Percentiles rank a stretch among this genome's conserved stretches.
These are phyloP conservation scores for Ascochyta lentis DNA, from an alignment of 2,329 filamentous ascomycete genomes.

Conservation along the genomic window DNA sequence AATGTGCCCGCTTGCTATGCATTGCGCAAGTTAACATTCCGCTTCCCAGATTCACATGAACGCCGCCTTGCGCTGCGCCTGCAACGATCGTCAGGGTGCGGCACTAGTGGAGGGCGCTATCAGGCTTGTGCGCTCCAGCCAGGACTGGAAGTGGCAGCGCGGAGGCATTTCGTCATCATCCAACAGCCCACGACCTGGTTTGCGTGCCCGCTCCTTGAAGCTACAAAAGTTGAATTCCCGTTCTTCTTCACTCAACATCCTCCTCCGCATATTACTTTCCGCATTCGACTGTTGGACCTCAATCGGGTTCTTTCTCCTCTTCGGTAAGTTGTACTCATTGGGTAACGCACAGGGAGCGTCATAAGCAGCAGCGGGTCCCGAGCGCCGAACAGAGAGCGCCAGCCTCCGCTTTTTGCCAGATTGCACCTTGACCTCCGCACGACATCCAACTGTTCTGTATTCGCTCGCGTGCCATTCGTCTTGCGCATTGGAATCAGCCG, in stretches of 20 bases:
- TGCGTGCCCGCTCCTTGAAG: constrained; percentile 32
- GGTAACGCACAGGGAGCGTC: constrained; percentile 36
- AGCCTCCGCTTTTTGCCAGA: constrained; percentile 46
- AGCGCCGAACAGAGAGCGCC: constrained; percentile 31
- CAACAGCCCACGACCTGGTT: constrained; percentile 39
- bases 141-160: constrained; percentile 26
- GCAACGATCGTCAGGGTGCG: constrained; percentile 39
- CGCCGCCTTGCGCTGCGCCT: constrained; percentile 18
- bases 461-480: constrained; percentile 18
- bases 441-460: constrained; percentile 22
- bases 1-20: neutral
- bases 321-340: constrained; percentile 37
- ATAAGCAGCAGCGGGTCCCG: constrained; percentile 38
- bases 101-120: constrained; percentile 22
- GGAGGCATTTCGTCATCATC: constrained; percentile 47
- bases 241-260: constrained; percentile 14
- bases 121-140: constrained; percentile 31
- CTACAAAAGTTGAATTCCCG: constrained; percentile 31
- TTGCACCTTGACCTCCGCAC: constrained; percentile 35
- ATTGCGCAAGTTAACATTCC: neutral
- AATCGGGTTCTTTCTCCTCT: constrained; percentile 22
- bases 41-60: constrained; percentile 20
- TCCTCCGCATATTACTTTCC: constrained; percentile 7
- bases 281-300: constrained; percentile 3
- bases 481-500: constrained; percentile 23